These are phyloP conservation scores for Fraxinus sp. DNA, from an alignment of 305 asterid species.

Conservation along the genomic window DNA sequence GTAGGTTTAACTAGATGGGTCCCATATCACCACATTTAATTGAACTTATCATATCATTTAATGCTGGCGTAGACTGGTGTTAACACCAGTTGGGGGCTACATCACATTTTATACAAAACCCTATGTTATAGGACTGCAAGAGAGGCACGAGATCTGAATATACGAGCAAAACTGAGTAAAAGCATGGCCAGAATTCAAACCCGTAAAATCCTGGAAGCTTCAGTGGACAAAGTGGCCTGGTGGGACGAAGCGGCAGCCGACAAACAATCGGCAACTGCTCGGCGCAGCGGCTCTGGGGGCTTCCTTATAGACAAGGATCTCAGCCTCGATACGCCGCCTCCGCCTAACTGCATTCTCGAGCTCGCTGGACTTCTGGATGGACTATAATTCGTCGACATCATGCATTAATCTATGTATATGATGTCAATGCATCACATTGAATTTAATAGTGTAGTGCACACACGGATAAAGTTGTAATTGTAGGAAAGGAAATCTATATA, in stretches of 20 bases:
- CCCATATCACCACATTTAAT: neutral
- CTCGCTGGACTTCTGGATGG: conserved; percentile 71
- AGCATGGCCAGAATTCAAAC: conserved; percentile 39
- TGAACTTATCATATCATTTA: neutral
- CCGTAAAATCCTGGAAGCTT: conserved; percentile 93
- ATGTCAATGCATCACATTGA: neutral
- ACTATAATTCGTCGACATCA: conserved; percentile 64
- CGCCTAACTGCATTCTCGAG: conserved; percentile 76
- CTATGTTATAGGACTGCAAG: conserved; percentile 19
- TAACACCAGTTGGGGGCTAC: neutral
- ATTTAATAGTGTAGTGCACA: neutral
- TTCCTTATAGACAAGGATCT: conserved; percentile 83
- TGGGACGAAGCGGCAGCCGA: conserved; percentile 78
- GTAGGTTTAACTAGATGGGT: neutral
- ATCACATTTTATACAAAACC: conserved; percentile 10
- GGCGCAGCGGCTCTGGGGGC: conserved; percentile 99
- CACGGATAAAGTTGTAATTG: neutral
- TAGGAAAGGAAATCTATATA: neutral
- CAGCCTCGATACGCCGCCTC: conserved; percentile 59
- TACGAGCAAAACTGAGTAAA: conserved; percentile 17
- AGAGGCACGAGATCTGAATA: conserved; percentile 22
- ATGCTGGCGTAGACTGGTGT: neutral
- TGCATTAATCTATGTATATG: neutral
- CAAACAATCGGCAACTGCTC: conserved; percentile 94
- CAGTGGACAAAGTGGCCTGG: conserved; percentile 47